A percentile compares a stretch with the other conserved stretches of the same genome.
Conservation (phyloP, 73 alveolate genomes). For the Tetrahymena thermophila region DNA sequence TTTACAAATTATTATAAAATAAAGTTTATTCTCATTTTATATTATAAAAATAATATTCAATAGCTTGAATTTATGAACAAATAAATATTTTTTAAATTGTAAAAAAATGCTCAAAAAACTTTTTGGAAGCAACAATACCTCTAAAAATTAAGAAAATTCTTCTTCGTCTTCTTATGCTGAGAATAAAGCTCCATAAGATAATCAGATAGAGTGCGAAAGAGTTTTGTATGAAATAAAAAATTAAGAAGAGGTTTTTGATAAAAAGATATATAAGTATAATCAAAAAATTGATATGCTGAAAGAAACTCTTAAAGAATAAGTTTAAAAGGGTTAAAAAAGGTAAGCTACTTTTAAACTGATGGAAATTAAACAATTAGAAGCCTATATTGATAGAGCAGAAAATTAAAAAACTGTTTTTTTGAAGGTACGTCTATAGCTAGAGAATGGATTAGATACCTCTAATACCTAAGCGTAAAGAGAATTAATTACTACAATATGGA, state of each 20-base stretch:
- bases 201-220: not conserved
- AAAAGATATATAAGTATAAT: no score
- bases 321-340: not conserved
- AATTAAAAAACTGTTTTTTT: not conserved
- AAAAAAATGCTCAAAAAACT: no score
- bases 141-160: no score
- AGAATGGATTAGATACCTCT: not conserved
- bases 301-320: no score
- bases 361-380: not conserved
- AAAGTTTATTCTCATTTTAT: no score
- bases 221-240: no score
- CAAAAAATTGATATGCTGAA: not conserved
- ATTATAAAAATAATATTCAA: no score
- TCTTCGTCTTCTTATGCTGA: not conserved
- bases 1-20: no score
- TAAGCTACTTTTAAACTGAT: not conserved
- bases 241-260: not conserved
- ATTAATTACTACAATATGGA: no score
- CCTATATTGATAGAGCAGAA: not conserved
- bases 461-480: not conserved
- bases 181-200: not conserved
- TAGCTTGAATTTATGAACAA: no score
- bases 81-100: no score
- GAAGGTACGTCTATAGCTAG: not conserved
- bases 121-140: no score